Base-by-base conservation (phyloP, 2,329 filamentous ascomycete species). In the Coccinonectria pachysandricola region DNA sequence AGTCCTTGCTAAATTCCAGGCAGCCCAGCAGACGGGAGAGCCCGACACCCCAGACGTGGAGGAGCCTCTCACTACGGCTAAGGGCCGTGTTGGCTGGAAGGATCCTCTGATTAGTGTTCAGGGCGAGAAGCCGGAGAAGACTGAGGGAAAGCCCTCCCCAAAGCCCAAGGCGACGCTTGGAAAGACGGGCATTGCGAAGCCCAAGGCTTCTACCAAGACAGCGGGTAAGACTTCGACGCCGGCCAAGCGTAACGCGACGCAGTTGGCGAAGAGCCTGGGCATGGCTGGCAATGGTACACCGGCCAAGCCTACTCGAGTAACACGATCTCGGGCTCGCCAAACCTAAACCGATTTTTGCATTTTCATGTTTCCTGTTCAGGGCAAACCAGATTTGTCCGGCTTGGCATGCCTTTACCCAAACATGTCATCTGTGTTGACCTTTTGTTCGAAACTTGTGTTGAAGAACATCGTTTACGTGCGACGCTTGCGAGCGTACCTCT, bases 241-340 rank as follows among this genome's bases (percentile, higher is more conserved):
- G 28, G 44, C 35, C 18, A 44, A 48, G 36, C 43, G 42, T 10
- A 7, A 10, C 22, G 31, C 42, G 7, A 30, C 44, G 24, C 45
- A 45, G 32, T 35, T 50, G 22, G 50, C 53, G 3, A 45, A 50
- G 24, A 44, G 37, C 17, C 34, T 56, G 29, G 52, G 50, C 23
- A 53, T 50, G 48, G 45, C 43, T 19, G 39, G 40, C 15, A 56
- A 53, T 15, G 50, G 51, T 21, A 55, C 53, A 6, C 53, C 53
- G 5, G 50, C 46, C 15, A 54, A 49, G 27, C 42, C 48, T 12
- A 40, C 36, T 23, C 43, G 51, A 13, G 35, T 49, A 25, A 54
- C 51, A 17, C 46, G 51, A 18, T 41, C 51, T 13, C 34, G 45
- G 27, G 35, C 47, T 15, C 47, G 49, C 19, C 35, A 10, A 7